phyloP scores from a whole-genome alignment of 1,284 basidiomycete genomes.

The Marasmius sp. region DNA sequence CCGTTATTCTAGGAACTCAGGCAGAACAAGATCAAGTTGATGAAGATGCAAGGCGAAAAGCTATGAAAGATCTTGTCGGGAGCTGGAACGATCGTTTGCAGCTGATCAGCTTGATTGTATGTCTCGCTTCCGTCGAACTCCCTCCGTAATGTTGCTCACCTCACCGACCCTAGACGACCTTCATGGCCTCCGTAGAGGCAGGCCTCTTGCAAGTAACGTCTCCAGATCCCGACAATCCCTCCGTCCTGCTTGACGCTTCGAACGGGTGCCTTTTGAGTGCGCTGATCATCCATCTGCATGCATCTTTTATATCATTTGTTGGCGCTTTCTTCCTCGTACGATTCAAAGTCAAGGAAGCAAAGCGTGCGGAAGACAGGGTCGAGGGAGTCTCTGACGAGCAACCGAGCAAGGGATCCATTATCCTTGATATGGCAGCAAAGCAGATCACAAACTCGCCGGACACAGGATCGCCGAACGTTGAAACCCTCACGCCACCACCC shows the following conservation, averaged over 20 bases:
- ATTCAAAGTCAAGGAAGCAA: constrained; percentile 54
- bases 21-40: constrained; percentile 47
- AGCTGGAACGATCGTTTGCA: constrained; percentile 63
- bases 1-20: constrained; percentile 39
- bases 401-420: constrained; percentile 18
- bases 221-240: constrained; percentile 19
- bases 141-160: not conserved
- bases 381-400: constrained; percentile 2
- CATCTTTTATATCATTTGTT: constrained; percentile 59
- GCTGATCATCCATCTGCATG: constrained; percentile 51
- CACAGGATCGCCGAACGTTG: not conserved
- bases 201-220: constrained; percentile 44
- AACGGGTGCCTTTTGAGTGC: constrained; percentile 51
- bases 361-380: constrained; percentile 34
- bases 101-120: constrained; percentile 57
- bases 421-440: constrained; percentile 20
- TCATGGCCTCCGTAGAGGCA: constrained; percentile 60
- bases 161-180: constrained; percentile 47
- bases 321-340: constrained; percentile 57
- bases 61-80: constrained; percentile 48
- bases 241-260: constrained; percentile 30
- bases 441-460: constrained; percentile 20
- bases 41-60: constrained; percentile 41
- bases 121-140: constrained; percentile 18
- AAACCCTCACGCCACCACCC: constrained; percentile 5